These are phyloP conservation scores for Hypoxylon sp. DNA, from an alignment of 2,329 filamentous ascomycete genomes.

Conservation along the genomic window DNA sequence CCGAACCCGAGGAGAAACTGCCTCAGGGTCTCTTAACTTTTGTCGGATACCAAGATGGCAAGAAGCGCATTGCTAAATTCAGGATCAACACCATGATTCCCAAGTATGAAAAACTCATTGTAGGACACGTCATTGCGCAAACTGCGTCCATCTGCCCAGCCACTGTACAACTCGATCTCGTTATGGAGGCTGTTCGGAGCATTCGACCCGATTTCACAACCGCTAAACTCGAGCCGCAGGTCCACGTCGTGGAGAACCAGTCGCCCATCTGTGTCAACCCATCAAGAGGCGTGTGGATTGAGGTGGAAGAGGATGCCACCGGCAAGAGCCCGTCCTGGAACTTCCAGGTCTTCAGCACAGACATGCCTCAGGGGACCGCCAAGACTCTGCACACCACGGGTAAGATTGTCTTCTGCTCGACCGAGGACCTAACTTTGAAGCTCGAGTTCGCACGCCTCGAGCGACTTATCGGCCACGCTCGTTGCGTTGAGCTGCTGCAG, in stretches of 20 bases:
- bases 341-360: conserved; percentile 41
- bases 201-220: conserved; percentile 49
- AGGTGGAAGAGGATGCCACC: conserved; percentile 37
- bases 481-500: conserved; percentile 51
- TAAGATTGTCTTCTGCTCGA: conserved; percentile 37
- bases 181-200: conserved; percentile 52
- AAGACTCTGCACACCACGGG: conserved; percentile 39
- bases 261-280: conserved; percentile 43
- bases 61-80: conserved; percentile 55
- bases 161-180: conserved; percentile 55
- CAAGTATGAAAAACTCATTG: conserved; percentile 55
- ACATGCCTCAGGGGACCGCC: conserved; percentile 29
- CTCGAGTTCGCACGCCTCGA: conserved; percentile 50
- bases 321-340: conserved; percentile 36
- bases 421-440: conserved; percentile 30
- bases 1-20: conserved; percentile 24
- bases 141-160: conserved; percentile 58
- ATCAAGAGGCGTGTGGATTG: conserved; percentile 38
- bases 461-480: conserved; percentile 55
- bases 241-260: conserved; percentile 34
- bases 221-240: conserved; percentile 48
- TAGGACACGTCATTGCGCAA: conserved; percentile 58
- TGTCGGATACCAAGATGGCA: conserved; percentile 49
- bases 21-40: conserved; percentile 51
- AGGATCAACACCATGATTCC: conserved; percentile 57